Evolutionary conservation across 495 filamentous ascomycete genomes (phyloP), one percentile per base, ranked within the genome.

Genomic region (Cetradonia linearis): DNA sequence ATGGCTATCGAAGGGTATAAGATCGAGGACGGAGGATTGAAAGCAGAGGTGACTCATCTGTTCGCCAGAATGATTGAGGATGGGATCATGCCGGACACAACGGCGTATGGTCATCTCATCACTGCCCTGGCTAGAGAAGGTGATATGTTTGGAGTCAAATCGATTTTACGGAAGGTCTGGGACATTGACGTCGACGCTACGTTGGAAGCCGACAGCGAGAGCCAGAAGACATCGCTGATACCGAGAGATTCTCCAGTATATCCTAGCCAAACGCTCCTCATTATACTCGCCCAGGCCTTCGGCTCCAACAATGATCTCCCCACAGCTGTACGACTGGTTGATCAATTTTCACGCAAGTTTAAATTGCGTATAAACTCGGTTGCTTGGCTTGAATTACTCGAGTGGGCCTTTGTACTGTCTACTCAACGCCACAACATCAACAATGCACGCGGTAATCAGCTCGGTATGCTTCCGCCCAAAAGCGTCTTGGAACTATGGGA

Each of bases 351-450:
- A 0, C 70, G 72, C 0, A 71, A 76, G 13, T 87, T 85, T 69
- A 59, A 74, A 1, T 63, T 88, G 18, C 36, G 63, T 0, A 77
- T 88, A 57, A 62, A 78, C 1, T 33, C 61, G 6, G 62, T 71
- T 13, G 71, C 79, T 20, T 88, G 85, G 85, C 61, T 64, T 4
- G 76, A 83, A 47, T 65, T 88, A 10, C 71, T 87, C 30, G 74
- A 82, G 58, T 79, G 83, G 71, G 77, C 82, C 3, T 88, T 76
- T 64, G 73, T 82, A 13, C 67, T 83, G 18, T 70, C 77, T 31
- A 63, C 69, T 46, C 58, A 58, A 31, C 66, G 69, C 53, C 63
- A 63, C 28, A 62, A 69, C 9, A 50, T 40, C 7, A 60, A 68
- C 30, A 61, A 49, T 13, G 18, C 16, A 9, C 44, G 67, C 28